phyloP scores from a whole-genome alignment of 208 protist species.

The Plasmodiophora brassicae region DNA sequence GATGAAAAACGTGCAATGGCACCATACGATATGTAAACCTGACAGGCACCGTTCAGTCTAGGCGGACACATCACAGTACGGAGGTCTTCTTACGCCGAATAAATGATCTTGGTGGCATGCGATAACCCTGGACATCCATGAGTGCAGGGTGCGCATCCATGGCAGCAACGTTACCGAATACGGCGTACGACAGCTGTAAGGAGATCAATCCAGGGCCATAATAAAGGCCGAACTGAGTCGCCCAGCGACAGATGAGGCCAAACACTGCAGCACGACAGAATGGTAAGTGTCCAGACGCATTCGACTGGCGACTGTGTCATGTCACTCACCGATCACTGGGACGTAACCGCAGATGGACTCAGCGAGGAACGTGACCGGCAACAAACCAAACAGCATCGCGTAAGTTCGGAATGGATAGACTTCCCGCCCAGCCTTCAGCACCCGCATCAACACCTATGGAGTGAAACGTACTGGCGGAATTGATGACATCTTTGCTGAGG shows the following conservation, averaged over 20 bases:
- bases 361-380: not conserved
- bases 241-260: not conserved
- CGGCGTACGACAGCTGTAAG: not conserved
- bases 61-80: no score
- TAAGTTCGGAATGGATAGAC: not conserved
- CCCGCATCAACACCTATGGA: not conserved
- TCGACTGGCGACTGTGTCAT: not conserved
- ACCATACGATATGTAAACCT: slow-evolving; percentile 13
- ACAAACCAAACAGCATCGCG: not conserved
- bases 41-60: not conserved
- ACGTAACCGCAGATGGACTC: not conserved
- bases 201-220: not conserved
- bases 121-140: not conserved
- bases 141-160: not conserved
- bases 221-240: not conserved
- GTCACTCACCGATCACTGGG: not conserved
- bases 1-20: not conserved
- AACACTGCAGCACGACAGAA: not conserved
- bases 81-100: not conserved
- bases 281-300: not conserved
- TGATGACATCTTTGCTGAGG: not conserved
- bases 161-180: not conserved
- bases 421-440: not conserved
- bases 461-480: no score
- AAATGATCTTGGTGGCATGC: slow-evolving; percentile 17